Evolutionary conservation across 176 grass and related monocot genomes (phyloP).

Genomic region (Echinochloa phyllopogon): DNA sequence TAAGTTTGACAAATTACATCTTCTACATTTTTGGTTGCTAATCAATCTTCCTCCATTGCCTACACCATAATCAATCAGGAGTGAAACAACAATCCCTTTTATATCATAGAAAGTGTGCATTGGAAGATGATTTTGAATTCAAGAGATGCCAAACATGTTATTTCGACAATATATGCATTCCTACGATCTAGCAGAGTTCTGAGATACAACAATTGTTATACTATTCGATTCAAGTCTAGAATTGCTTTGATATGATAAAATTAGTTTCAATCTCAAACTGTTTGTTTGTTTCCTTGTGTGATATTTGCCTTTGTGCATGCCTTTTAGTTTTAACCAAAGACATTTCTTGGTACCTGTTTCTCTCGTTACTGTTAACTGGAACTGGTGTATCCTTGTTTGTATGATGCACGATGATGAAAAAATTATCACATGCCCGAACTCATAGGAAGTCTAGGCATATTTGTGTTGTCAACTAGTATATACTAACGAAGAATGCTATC

Average conservation of each 20-base stretch:
- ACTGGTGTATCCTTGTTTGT: slow-evolving; percentile 2
- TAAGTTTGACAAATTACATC: not conserved
- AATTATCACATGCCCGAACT: not conserved
- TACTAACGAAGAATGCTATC: slow-evolving; percentile 26
- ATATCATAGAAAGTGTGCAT: not conserved
- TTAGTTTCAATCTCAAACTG: not conserved
- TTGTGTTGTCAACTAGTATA: slow-evolving; percentile 3
- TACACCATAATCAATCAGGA: not conserved
- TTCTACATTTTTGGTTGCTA: not conserved
- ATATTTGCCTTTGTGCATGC: not conserved
- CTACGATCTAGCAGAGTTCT: not conserved
- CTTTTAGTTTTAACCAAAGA: not conserved
- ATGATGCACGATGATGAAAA: not conserved
- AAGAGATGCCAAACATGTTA: not conserved
- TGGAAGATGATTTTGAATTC: not conserved
- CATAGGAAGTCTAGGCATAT: not conserved
- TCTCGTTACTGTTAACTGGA: not conserved
- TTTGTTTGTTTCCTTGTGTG: not conserved
- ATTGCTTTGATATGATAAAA: not conserved
- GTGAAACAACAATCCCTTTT: not conserved
- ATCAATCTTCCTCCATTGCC: not conserved
- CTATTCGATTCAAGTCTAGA: not conserved
- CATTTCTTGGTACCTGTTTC: not conserved
- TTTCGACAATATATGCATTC: not conserved
- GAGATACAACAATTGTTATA: not conserved